Percentiles rank a stretch among this genome's conserved stretches.
phyloP scores from a whole-genome alignment of 148 eudicot genomes.

The Rhododendron molle region DNA sequence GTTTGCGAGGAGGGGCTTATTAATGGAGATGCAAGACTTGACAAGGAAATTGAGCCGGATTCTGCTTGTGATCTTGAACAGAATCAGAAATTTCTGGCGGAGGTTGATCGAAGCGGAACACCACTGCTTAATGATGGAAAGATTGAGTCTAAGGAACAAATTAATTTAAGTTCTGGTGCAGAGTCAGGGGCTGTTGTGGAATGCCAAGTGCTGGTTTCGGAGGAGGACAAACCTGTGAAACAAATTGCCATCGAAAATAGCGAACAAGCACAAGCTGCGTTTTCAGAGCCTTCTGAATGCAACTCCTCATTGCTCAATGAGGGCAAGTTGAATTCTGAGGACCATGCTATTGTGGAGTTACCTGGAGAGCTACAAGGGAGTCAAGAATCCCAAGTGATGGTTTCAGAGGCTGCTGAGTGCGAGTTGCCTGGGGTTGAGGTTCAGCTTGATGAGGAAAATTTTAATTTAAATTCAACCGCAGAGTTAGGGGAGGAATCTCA shows the following conservation, averaged over 20 bases:
- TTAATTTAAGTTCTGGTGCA: conserved; percentile 1
- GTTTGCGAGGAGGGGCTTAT: neutral
- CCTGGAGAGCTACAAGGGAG: neutral
- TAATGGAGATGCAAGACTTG: conserved; percentile 22
- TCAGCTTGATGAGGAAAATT: conserved; percentile 9
- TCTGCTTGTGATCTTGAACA: conserved; percentile 4
- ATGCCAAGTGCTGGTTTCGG: neutral
- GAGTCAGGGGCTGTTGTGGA: conserved; percentile 14
- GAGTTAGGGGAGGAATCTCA: conserved; percentile 12
- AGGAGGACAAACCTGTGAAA: conserved; percentile 14
- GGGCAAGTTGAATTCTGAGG: conserved; percentile 9
- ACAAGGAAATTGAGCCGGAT: conserved; percentile 14
- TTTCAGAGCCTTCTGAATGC: conserved; percentile 20
- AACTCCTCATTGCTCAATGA: conserved; percentile 6
- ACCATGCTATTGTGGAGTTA: conserved; percentile 1
- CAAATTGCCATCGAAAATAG: conserved; percentile 5
- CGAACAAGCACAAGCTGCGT: conserved; percentile 10
- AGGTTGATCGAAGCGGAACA: conserved; percentile 13
- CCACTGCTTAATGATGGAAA: conserved; percentile 7
- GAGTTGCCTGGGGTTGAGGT: neutral
- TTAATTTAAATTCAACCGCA: neutral
- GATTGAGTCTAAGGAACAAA: conserved; percentile 14
- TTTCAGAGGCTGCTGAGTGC: neutral
- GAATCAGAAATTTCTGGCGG: neutral
- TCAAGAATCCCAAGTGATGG: neutral